Evolutionary conservation across 208 protist species (phyloP), one percentile per base, ranked within the genome.

Genomic region (Wallacemonas sp.): DNA sequence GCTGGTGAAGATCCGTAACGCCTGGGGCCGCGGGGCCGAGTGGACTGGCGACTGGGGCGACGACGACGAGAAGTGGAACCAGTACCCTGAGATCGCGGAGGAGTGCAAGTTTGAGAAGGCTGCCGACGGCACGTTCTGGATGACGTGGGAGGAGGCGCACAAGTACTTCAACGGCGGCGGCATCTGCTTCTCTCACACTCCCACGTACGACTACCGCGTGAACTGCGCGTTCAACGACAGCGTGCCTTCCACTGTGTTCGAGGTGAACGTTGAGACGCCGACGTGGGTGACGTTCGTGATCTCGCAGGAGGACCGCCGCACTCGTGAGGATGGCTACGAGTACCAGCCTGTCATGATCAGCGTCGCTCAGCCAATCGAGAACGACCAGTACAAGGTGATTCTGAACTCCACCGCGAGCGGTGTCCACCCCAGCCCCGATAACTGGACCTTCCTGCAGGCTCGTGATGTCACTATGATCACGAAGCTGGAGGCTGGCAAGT

Each of bases 101-200:
- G 78, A 30, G 34, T 92, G 84, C 75, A 67, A 81, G 54, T 88
- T 90, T 70, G 52, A 83, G 63, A 81, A 74, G 56, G 76, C 34
- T 12, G 67, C 60, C 34, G 77, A 88, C 38, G 84, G 80, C 41
- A 83, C 78, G 41, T 93, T 96, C 72, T 96, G 91, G 91, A 93
- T 96, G 75, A 67, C 78, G 32, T 93, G 74, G 85, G 76, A 78
- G 55, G 85, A 87, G 38, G 77, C 68, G 49, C 72, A 78, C 48
- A 78, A 92, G 72, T 94, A 88, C 77, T 96, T 94, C 73, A 91
- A 93, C 74, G 84, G 85, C 43, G 90, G 85, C 19, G 83, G 83
- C 24, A 81, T 96, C 36, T 96, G 76, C 73, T 92, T 93, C 70
- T 72, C 70, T 27, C 81, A 88, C 56, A 49, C 49, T 33, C 67